These are phyloP conservation scores for Tetrapisispora arboricola DNA, from an alignment of 805 yeast genomes.

Conservation along the genomic window DNA sequence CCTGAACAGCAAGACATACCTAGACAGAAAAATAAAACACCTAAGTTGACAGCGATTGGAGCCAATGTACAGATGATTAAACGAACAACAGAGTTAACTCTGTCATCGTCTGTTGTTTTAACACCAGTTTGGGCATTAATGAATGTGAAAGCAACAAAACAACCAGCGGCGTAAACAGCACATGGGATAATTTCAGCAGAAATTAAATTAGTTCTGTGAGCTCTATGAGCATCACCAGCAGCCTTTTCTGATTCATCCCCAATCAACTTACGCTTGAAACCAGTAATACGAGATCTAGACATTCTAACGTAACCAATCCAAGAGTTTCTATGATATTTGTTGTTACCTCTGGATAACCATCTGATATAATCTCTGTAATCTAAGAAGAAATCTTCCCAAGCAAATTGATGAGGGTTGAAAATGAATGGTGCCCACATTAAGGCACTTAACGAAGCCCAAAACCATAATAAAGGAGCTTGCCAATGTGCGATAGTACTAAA, in stretches of 20 bases:
- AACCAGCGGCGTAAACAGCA: constrained; percentile 64
- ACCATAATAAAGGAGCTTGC: constrained; percentile 93
- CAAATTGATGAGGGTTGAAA: constrained; percentile 96
- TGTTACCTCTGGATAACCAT: constrained; percentile 87
- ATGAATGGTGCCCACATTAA: constrained; percentile 86
- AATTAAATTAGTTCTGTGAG: constrained; percentile 65
- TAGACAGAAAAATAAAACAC: constrained; percentile 66
- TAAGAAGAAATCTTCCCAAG: constrained; percentile 91
- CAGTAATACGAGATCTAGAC: constrained; percentile 76
- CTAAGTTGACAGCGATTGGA: constrained; percentile 85
- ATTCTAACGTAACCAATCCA: constrained; percentile 80
- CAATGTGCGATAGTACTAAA: constrained; percentile 71
- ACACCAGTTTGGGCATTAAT: constrained; percentile 86
- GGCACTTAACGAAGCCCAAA: constrained; percentile 89
- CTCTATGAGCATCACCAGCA: constrained; percentile 77
- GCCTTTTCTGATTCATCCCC: constrained; percentile 74
- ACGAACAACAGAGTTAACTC: constrained; percentile 64
- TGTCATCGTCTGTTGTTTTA: constrained; percentile 32
- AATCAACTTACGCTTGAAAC: constrained; percentile 64
- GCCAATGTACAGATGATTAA: constrained; percentile 72
- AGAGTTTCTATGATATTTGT: constrained; percentile 79
- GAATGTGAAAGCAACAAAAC: constrained; percentile 69
- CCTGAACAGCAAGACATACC: constrained; percentile 95
- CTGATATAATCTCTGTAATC: constrained; percentile 91
- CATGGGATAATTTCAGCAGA: constrained; percentile 66